A percentile compares a stretch with the other conserved stretches of the same genome.
These are phyloP conservation scores for Cornus florida DNA, from an alignment of 148 eudicot species.

Conservation along the genomic window DNA sequence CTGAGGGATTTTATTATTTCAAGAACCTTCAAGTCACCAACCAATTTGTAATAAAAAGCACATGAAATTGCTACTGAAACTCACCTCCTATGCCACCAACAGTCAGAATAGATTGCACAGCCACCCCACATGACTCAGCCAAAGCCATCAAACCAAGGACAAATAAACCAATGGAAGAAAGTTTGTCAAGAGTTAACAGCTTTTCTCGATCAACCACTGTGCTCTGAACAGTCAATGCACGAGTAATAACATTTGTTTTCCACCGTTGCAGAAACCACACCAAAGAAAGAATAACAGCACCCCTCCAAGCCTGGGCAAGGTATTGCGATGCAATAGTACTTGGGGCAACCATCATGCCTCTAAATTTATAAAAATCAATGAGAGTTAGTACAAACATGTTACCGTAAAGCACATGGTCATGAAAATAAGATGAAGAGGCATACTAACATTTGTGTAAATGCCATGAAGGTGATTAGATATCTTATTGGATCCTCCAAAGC, in stretches of 20 bases:
- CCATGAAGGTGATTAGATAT: conserved; percentile 68
- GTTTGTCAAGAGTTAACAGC: conserved; percentile 69
- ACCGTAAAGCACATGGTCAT: conserved; percentile 4
- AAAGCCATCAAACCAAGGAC: conserved; percentile 74
- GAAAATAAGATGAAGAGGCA: conserved; percentile 1
- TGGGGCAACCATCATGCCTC: conserved; percentile 82
- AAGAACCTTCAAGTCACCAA: neutral
- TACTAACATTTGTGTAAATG: conserved; percentile 80
- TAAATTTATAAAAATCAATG: conserved; percentile 22
- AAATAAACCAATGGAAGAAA: conserved; percentile 84
- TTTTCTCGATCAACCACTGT: conserved; percentile 51
- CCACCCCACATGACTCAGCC: conserved; percentile 96
- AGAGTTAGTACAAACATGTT: neutral
- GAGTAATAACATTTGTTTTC: conserved; percentile 75
- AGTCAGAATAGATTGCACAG: conserved; percentile 89
- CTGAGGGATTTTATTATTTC: neutral
- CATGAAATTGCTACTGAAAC: conserved; percentile 14
- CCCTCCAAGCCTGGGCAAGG: conserved; percentile 70
- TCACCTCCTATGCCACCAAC: conserved; percentile 98
- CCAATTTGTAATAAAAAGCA: conserved; percentile 9
- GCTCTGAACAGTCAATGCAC: conserved; percentile 51
- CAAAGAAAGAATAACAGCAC: conserved; percentile 69
- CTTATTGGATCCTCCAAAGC: conserved; percentile 85
- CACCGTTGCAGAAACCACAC: conserved; percentile 92
- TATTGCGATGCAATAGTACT: conserved; percentile 59